Evolutionary conservation across 2,329 filamentous ascomycete genomes (phyloP), one percentile per base, ranked within the genome.

Genomic region (Westerdykella sp.): DNA sequence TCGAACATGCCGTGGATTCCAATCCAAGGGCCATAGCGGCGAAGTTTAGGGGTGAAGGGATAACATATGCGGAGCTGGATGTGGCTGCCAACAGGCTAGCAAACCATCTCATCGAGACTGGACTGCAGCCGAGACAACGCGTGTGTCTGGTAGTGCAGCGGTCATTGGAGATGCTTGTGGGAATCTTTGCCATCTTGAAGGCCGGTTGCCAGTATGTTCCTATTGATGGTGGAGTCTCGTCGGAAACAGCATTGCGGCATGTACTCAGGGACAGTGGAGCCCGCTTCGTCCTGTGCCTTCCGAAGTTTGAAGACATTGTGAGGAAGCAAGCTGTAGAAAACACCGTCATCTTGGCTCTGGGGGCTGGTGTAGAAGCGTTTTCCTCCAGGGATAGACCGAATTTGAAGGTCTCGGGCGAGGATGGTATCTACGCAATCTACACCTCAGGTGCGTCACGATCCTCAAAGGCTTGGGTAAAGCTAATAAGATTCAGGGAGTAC

Each of bases 171-270:
- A 78, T 81, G 75, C 62, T 80, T 6, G 68, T 79, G 39, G 77
- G 73, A 15, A 79, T 80, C 39, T 66, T 78, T 43, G 77, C 76
- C 2, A 67, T 80, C 14, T 62, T 81, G 28, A 77, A 76, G 43
- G 73, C 73, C 38, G 77, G 78, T 15, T 78, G 73, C 12, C 77
- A 81, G 49, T 81, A 81, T 53, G 70, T 80, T 5, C 78, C 78
- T 3, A 68, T 81, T 2, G 79, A 82, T 47, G 77, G 77, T 30
- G 73, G 74, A 7, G 57, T 65, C 13, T 49, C 53, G 7, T 62
- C 62, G 2, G 55, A 65, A 6, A 51, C 58, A 38, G 56, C 57
- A 9, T 36, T 81, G 21, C 60, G 63, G 18, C 71, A 74, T 43
- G 76, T 79, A 21, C 64, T 79, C 37, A 57, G 65, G 21, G 69